Evolutionary conservation across 768 basidiomycete genomes (phyloP), one percentile per base, ranked within the genome.

Genomic region (Scleroderma bovista): DNA sequence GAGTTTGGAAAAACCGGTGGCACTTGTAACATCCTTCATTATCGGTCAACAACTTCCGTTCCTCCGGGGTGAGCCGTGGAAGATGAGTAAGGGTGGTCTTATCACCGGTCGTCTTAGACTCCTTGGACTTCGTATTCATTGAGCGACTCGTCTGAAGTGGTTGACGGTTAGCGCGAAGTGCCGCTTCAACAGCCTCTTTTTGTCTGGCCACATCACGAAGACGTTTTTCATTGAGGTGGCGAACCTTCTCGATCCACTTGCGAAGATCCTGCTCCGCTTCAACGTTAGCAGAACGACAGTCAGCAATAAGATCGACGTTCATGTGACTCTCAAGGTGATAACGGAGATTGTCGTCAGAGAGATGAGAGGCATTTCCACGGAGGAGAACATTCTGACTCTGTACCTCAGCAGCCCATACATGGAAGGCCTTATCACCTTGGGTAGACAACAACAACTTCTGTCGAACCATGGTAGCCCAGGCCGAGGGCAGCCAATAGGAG

Each of bases 21-120:
- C 67, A 69, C 16, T 65, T 60, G 47, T 56, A 48, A 29, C 69
- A 69, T 0, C 67, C 62, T 3, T 52, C 19, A 24, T 62, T 51
- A 0, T 60, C 51, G 0, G 12, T 4, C 0, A 69, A 52, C 0
- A 63, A 44, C 0, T 45, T 11, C 0, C 46, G 40, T 46, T 69
- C 60, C 0, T 38, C 38, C 0, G 33, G 31, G 0, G 58, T 64
- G 0, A 57, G 47, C 3, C 47, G 9, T 3, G 59, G 53, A 2
- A 53, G 31, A 31, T 19, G 33, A 42, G 41, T 8, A n/a, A 13
- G 13, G 20, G 34, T 5, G 6, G 6, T 36, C 13, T 13, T 12
- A 15, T 29, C 29, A 20, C 2, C 3, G 19, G 1, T 15, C 19
- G 15, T 29, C 11, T 3, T 9, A n/a, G 41, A 22, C 5, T 29